Evolutionary conservation across 257 asterid species (phyloP).

Genomic region (Nicotiana obtusifolia): DNA sequence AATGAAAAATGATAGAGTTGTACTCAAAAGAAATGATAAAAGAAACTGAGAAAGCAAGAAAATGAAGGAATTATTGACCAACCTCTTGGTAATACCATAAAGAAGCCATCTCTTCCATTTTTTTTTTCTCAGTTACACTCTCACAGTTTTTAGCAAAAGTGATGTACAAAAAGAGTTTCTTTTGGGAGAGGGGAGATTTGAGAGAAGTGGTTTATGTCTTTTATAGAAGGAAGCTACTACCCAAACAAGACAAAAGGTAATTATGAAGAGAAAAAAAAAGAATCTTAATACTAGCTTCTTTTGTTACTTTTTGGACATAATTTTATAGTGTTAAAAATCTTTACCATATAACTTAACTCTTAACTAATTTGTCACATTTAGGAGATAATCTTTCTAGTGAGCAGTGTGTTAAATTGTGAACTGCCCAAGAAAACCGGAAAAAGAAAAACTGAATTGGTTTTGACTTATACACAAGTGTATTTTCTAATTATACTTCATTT

Average conservation of each 20-base stretch:
- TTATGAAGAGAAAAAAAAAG: conserved; percentile 14
- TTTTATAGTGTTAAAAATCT: no score
- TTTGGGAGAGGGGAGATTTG: conserved; percentile 29
- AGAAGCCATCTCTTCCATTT: conserved; percentile 57
- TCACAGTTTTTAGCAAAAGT: neutral
- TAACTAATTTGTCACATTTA: no score
- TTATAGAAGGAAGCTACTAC: conserved; percentile 33
- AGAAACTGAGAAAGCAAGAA: neutral
- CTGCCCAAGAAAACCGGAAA: conserved; percentile 32
- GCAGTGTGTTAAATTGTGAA: conserved; percentile 15
- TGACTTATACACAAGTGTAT: conserved; percentile 14
- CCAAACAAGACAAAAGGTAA: conserved; percentile 24
- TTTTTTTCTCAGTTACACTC: neutral
- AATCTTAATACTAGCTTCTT: no score
- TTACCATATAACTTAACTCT: conserved; percentile 9
- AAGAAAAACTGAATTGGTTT: neutral
- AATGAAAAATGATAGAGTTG: no score
- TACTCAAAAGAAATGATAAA: no score
- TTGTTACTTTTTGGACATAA: no score
- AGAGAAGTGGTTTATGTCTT: conserved; percentile 25
- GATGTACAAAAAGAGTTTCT: neutral
- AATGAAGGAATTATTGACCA: neutral
- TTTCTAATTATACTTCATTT: neutral
- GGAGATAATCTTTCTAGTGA: neutral
- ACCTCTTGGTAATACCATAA: conserved; percentile 70